A percentile compares a stretch with the other conserved stretches of the same genome.
Conservation (phyloP, 1,139 yeast genomes). For the Debaryomyces robertsiae region DNA sequence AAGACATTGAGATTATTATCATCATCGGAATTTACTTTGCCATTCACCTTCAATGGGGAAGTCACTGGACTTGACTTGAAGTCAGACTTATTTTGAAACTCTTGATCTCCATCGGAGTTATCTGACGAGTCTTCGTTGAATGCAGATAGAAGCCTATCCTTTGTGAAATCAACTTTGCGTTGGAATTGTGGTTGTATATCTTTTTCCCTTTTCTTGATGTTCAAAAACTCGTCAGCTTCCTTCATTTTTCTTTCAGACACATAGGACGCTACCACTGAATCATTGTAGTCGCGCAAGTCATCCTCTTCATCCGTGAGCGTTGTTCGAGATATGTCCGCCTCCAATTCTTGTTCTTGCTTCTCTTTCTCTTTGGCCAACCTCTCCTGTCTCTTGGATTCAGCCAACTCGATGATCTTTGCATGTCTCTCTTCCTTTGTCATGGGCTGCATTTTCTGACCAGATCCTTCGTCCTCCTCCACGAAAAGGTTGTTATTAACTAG, state of each 20-base stretch:
- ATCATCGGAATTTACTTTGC: conserved; percentile 11
- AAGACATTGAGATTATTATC: conserved; percentile 23
- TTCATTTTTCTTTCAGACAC: conserved; percentile 28
- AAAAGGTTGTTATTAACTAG: conserved; percentile 1
- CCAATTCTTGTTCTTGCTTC: conserved; percentile 25
- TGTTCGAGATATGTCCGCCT: conserved; percentile 37
- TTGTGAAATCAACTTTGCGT: conserved; percentile 32
- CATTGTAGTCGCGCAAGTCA: conserved; percentile 30
- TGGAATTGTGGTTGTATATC: conserved; percentile 39
- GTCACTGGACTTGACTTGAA: conserved; percentile 34
- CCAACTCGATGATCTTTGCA: conserved; percentile 25
- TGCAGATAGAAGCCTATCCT: conserved; percentile 35
- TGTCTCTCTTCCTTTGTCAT: conserved; percentile 25
- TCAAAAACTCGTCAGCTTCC: conserved; percentile 39
- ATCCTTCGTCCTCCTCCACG: conserved; percentile 14
- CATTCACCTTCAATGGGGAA: conserved; percentile 31
- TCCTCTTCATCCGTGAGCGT: conserved; percentile 48
- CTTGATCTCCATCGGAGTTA: conserved; percentile 16
- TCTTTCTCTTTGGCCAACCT: conserved; percentile 21
- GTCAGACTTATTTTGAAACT: conserved; percentile 8
- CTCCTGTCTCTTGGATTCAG: conserved; percentile 26
- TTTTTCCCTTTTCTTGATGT: conserved; percentile 37
- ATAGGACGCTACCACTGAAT: conserved; percentile 21
- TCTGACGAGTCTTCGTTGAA: conserved; percentile 36
- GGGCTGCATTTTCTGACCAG: conserved; percentile 7